Evolutionary conservation across 1,139 yeast genomes (phyloP).

Genomic region (Debaryomycetaceae sp.): DNA sequence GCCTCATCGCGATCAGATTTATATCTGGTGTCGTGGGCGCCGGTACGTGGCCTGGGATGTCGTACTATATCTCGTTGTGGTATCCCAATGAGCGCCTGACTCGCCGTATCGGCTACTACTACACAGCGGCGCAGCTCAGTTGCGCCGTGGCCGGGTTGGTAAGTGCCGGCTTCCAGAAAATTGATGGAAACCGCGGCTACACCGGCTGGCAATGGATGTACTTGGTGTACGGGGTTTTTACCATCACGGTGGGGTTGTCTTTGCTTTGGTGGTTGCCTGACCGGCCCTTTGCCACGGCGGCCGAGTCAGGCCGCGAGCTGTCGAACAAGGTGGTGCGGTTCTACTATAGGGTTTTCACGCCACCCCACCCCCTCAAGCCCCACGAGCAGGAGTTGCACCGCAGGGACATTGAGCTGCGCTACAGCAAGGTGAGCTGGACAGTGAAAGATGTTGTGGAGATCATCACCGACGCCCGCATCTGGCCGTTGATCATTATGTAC

Average conservation of each 20-base stretch:
- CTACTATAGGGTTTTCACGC: constrained; percentile 25
- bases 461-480: constrained; percentile 59
- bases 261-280: constrained; percentile 87
- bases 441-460: constrained; percentile 56
- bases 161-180: constrained; percentile 81
- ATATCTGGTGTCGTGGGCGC: constrained; percentile 81
- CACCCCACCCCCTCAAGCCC: constrained; percentile 50
- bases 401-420: constrained; percentile 52
- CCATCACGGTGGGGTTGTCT: constrained; percentile 61
- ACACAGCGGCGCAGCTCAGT: constrained; percentile 85
- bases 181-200: constrained; percentile 66
- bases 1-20: constrained; percentile 68
- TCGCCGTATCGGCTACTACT: constrained; percentile 79
- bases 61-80: constrained; percentile 80
- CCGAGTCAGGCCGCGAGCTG: constrained; percentile 9
- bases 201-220: constrained; percentile 91
- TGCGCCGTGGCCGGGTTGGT: constrained; percentile 85
- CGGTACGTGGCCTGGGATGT: constrained; percentile 93
- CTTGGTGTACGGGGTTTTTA: constrained; percentile 68
- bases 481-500: constrained; percentile 85
- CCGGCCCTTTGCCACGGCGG: constrained; percentile 36
- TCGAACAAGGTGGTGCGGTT: constrained; percentile 14
- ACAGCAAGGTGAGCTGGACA: constrained; percentile 48
- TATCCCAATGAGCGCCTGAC: constrained; percentile 79
- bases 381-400: constrained; percentile 56